A percentile compares a stretch with the other conserved stretches of the same genome.
Evolutionary conservation across 192 early-diverging fungal genomes (phyloP).

Genomic region (Podila clonocystis): DNA sequence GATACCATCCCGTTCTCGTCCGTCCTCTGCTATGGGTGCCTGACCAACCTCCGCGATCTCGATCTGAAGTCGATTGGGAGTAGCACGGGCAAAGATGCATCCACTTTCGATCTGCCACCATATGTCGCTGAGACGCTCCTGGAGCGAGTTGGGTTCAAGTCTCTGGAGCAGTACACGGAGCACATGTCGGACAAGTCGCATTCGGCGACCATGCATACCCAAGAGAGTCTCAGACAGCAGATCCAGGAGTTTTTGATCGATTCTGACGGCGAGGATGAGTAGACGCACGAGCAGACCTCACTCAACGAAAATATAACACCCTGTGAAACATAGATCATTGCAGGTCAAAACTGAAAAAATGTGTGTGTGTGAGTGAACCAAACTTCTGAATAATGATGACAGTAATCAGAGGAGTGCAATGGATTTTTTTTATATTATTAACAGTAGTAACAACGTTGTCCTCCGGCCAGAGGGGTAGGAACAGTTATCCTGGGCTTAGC

Average conservation of each 20-base stretch:
- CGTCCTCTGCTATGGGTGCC: constrained; percentile 62
- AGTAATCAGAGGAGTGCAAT: too few species aligned
- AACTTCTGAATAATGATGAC: too few species aligned
- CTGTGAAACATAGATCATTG: too few species aligned
- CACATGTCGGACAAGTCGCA: neutral
- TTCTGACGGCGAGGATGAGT: constrained; percentile 60
- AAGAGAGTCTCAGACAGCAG: constrained; percentile 63
- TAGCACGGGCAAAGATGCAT: neutral
- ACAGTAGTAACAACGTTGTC: too few species aligned
- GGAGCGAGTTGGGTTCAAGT: constrained; percentile 20
- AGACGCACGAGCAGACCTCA: neutral
- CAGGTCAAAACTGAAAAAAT: too few species aligned
- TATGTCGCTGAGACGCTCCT: constrained; percentile 53
- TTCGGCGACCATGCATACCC: constrained; percentile 17
- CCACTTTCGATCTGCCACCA: constrained; percentile 51
- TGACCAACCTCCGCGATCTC: constrained; percentile 61
- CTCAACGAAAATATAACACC: too few species aligned
- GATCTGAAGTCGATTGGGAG: constrained; percentile 45
- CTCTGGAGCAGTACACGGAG: constrained; percentile 16
- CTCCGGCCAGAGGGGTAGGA: too few species aligned
- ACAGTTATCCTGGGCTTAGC: too few species aligned
- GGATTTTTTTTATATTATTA: too few species aligned
- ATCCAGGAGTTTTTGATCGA: constrained; percentile 73
- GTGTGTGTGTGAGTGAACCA: too few species aligned
- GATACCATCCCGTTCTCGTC: constrained; percentile 37